Base-by-base conservation (phyloP, 768 basidiomycete genomes). In the Atractiella rhizophila region DNA sequence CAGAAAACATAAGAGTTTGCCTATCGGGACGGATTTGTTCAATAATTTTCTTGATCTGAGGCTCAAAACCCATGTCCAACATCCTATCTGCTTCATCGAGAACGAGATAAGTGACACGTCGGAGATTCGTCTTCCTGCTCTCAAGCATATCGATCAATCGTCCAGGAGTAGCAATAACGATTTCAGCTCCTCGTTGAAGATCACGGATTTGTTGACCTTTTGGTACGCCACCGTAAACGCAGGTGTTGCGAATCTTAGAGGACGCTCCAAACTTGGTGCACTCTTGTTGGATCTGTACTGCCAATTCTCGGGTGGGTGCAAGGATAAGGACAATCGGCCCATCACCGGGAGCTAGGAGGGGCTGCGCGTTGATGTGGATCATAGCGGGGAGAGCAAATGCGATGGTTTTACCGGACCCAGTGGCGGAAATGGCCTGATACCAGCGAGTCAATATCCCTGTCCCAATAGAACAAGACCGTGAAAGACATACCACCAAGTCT, bases 61-160 rank as follows among this genome's bases (percentile, higher is more conserved):
- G 91, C 63, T 98, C 91, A 64, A 98, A 98, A 67, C 91, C 91
- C 91, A 98, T 98, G 66, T 98, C 91, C 48, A 98, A 69, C 91
- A 98, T 98, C 56, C 91, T 81, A 65, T 98, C 91, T 33, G 91
- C 91, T 61, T 98, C 91, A 56, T 98, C 91, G 74, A 98, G 80
- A 56, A 98, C 91, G 29, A 98, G 69, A 42, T 96, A 98, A 18
- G 91, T 98, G 42, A 98, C 68, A 30, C 91, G 75, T 43, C 79
- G 79, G 39, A 98, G 69, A 60, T 96, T 96, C 18, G 86, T 96
- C 64, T 91, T 91, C 56, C 78, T 74, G 1, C 70, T 71, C 64
- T 98, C 91, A 21, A 98, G 70, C 91, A 98, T 96, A 57, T 98
- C 91, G 51, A 98, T 98, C 50, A 98, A 66, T 49, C 91, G 83